phyloP scores from a whole-genome alignment of 768 basidiomycete genomes.

The Dioszegia hungarica region DNA sequence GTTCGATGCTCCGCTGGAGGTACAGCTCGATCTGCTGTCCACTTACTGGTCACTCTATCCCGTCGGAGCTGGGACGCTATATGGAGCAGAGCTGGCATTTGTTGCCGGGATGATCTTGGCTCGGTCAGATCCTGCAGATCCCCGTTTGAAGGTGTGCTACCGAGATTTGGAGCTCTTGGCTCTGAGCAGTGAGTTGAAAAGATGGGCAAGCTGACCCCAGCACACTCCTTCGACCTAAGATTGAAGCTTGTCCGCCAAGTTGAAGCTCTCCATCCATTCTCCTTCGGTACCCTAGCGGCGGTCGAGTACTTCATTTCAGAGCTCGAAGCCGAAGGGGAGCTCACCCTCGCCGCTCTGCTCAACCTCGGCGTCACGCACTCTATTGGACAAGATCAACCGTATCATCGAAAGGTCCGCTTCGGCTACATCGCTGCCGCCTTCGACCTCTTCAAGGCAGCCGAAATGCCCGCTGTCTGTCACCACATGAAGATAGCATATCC shows the following conservation, averaged over 20 bases:
- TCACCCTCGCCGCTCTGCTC: constrained; percentile 2
- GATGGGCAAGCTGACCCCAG: not conserved
- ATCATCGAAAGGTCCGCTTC: not conserved
- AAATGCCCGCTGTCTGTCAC: not conserved
- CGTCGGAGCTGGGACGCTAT: not conserved
- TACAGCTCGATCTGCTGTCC: not conserved
- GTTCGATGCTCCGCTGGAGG: constrained; percentile 22
- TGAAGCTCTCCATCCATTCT: not conserved
- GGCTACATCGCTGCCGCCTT: constrained; percentile 1
- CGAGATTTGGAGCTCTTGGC: no score
- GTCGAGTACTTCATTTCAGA: constrained; percentile 5
- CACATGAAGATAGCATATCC: not conserved
- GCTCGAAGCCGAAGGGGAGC: constrained; percentile 7
- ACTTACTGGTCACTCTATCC: not conserved
- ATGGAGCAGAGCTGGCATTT: constrained; percentile 21
- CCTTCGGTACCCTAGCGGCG: not conserved
- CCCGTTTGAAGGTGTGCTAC: not conserved
- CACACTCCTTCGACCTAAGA: not conserved
- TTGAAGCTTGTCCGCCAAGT: constrained; percentile 2
- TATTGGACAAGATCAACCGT: no score
- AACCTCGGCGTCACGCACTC: not conserved
- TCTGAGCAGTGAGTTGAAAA: no score
- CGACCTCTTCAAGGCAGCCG: not conserved
- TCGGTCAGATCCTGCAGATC: not conserved
- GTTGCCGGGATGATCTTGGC: constrained; percentile 5